Base-by-base conservation (phyloP, 805 yeast species). In the Yarrowia keelungensis region DNA sequence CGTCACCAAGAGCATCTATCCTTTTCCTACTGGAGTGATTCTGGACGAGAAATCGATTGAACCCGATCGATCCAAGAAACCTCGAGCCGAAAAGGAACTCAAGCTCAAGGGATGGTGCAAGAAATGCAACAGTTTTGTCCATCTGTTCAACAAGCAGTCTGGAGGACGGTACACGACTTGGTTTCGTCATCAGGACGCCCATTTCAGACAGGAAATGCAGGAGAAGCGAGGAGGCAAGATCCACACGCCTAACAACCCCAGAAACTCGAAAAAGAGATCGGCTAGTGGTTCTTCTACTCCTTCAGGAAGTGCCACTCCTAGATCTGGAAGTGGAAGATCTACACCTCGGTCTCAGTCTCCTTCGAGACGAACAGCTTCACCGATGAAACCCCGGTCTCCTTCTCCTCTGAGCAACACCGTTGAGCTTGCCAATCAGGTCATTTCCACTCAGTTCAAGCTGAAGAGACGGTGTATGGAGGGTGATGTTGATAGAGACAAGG, bases 1-100 rank as follows among this genome's bases (percentile, higher is more conserved):
- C 8, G 58, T 51, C 32, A 51, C 58, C 22, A 51, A 51, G 43
- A 51, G 43, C 8, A 51, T 51, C 16, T 51, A 51, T 11, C 58
- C 58, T 2, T 51, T 51, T n/a, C 58, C 58, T 5, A 16, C n/a
- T 3, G 43, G 43, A 1, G 58, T 51, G 14, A 14, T 51, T 36
- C 32, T 51, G 3, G 58, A 51, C 32, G 15, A n/a, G 19, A 35
- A 16, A 42, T 50, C 41, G 10, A 3, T 15, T 16, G 54, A 35
- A 22, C 39, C 39, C 12, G 54, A 50, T 2, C 19, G 19, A 8
- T 50, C 54, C n/a, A 32, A 8, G 7, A 35, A 32, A n/a, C 41
- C 42, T 9, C 8, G 16, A 12, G 15, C 39, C 1, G 14, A 14
- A 3, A 32, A 49, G 5, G 56, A 35, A 5, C 56, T 35, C 26